These are phyloP conservation scores for Xylariaceae sp. DNA, from an alignment of 2,329 filamentous ascomycete species.

Conservation along the genomic window DNA sequence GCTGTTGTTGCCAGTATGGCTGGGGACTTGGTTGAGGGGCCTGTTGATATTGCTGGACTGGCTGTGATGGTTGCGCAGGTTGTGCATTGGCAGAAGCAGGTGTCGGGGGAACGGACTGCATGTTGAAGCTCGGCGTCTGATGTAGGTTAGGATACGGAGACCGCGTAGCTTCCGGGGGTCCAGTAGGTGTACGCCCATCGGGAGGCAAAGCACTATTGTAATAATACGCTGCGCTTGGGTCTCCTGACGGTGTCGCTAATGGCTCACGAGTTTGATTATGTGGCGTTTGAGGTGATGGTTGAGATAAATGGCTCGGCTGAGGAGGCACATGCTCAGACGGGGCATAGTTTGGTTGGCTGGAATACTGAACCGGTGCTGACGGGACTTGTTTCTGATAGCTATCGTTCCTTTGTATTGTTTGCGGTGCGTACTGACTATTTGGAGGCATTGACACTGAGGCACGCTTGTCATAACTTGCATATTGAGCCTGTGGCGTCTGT, in stretches of 20 bases:
- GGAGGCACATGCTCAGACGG: conserved; percentile 40
- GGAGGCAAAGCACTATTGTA: conserved; percentile 51
- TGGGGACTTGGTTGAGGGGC: conserved; percentile 46
- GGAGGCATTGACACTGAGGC: conserved; percentile 48
- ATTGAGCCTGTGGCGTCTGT: conserved; percentile 51
- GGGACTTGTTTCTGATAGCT: conserved; percentile 56
- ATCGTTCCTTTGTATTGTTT: conserved; percentile 54
- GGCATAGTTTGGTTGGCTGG: conserved; percentile 42
- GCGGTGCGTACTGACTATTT: conserved; percentile 51
- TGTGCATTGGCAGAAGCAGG: conserved; percentile 36
- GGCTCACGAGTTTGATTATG: conserved; percentile 39
- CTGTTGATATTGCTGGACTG: conserved; percentile 43
- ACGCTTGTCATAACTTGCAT: conserved; percentile 51
- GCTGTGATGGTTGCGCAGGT: conserved; percentile 36
- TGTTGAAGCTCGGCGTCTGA: conserved; percentile 52
- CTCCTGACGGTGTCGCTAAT: conserved; percentile 46
- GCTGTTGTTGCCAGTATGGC: conserved; percentile 57
- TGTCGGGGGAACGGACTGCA: conserved; percentile 50
- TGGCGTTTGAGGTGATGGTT: conserved; percentile 39
- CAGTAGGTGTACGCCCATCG: conserved; percentile 46
- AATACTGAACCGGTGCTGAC: conserved; percentile 48
- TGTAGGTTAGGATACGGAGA: conserved; percentile 61
- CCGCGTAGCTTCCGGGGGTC: conserved; percentile 49
- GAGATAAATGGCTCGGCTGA: conserved; percentile 38
- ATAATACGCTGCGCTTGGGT: conserved; percentile 65